Percentiles rank a stretch among this genome's conserved stretches.
Conservation (phyloP, 352 stramenopile genomes). For the Phytophthora tubulina region DNA sequence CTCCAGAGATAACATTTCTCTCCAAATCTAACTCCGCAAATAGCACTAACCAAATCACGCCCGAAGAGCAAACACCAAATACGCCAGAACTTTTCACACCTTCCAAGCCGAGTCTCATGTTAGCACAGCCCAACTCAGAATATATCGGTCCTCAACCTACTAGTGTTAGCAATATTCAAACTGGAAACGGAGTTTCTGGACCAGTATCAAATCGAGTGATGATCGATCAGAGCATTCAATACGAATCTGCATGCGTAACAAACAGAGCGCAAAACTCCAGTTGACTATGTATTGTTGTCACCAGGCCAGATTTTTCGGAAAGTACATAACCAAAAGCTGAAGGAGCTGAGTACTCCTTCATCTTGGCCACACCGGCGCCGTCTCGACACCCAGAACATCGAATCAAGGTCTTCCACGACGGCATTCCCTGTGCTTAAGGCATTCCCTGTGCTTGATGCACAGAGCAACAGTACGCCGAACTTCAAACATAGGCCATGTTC, state of each 20-base stretch:
- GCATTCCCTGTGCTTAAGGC: background rate
- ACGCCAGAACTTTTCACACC: background rate
- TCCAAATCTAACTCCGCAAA: background rate
- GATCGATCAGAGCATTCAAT: constrained; percentile 29
- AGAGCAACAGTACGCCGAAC: background rate
- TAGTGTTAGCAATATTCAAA: no score
- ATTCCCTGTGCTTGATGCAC: no score
- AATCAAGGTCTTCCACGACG: constrained; percentile 1
- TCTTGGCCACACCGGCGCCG: constrained; percentile 29
- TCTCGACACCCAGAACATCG: background rate
- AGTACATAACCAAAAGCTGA: constrained; percentile 25
- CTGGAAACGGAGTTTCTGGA: no score
- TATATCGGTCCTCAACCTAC: background rate
- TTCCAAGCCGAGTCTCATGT: background rate
- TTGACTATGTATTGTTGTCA: constrained; percentile 35
- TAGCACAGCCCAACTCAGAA: background rate
- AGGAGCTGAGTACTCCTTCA: constrained; percentile 11
- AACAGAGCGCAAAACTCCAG: constrained; percentile 16
- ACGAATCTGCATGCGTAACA: constrained; percentile 4
- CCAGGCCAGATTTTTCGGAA: constrained; percentile 39
- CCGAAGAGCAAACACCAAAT: background rate
- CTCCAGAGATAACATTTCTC: background rate
- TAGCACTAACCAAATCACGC: background rate
- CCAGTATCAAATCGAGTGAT: background rate
- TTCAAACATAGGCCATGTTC: background rate